Evolutionary conservation across 2,329 filamentous ascomycete genomes (phyloP).

Genomic region (Aspergillus cejpii): DNA sequence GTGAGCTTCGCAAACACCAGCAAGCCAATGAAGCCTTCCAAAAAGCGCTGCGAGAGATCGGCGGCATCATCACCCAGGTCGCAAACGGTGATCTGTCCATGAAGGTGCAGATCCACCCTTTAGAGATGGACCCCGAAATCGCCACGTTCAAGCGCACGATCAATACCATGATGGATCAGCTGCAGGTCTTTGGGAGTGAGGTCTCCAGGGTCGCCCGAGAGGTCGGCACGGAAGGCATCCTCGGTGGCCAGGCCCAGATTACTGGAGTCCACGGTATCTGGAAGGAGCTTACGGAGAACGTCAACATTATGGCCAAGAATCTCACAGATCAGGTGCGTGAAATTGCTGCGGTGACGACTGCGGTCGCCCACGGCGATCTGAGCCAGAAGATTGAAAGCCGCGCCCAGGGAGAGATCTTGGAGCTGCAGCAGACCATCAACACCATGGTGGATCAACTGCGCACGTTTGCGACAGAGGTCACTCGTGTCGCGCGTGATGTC

Average conservation of each 20-base stretch:
- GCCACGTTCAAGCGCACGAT: conserved; percentile 97
- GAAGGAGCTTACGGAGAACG: conserved; percentile 91
- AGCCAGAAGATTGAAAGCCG: conserved; percentile 79
- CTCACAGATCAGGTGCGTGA: conserved; percentile 78
- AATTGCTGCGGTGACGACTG: conserved; percentile 76
- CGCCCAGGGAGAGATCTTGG: conserved; percentile 72
- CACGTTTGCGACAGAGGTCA: conserved; percentile 78
- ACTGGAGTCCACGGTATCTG: conserved; percentile 93
- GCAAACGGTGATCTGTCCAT: conserved; percentile 93
- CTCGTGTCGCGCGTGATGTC: conserved; percentile 73
- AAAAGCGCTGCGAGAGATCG: conserved; percentile 91
- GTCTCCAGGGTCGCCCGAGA: conserved; percentile 91
- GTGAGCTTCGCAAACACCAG: conserved; percentile 92
- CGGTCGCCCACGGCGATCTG: conserved; percentile 73
- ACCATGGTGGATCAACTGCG: conserved; percentile 83
- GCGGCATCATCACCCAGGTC: conserved; percentile 93
- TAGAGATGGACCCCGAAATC: conserved; percentile 97
- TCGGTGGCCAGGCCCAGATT: conserved; percentile 89
- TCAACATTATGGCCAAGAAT: conserved; percentile 79
- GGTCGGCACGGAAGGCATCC: conserved; percentile 89
- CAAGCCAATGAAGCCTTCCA: conserved; percentile 98
- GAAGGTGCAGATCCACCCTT: conserved; percentile 89
- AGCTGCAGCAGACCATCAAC: conserved; percentile 79
- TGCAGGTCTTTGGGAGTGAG: conserved; percentile 93
- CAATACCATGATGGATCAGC: conserved; percentile 98